A percentile compares a stretch with the other conserved stretches of the same genome.
Conservation (phyloP, 345 rosid species). For the Zanthoxylum bungeanum region DNA sequence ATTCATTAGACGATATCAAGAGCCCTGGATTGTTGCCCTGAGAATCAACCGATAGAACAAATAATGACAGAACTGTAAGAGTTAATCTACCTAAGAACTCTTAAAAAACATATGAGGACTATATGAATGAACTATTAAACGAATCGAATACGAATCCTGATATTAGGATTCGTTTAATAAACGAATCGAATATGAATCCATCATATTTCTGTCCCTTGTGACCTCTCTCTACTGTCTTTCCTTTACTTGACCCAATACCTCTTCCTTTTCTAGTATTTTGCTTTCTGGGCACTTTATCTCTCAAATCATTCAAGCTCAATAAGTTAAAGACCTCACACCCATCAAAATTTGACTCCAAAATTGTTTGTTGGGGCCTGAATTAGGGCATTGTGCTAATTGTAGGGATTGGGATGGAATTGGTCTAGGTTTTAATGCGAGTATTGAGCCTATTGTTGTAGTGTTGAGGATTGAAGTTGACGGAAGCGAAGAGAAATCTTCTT, state of each 20-base stretch:
- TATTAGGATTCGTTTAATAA: too few relatives aligned
- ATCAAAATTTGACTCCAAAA: constrained; percentile 16
- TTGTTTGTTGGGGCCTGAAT: background rate
- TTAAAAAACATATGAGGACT: background rate
- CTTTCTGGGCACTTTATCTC: constrained; percentile 85
- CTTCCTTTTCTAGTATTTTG: constrained; percentile 93
- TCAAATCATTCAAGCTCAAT: constrained; percentile 80
- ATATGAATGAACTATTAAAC: too few relatives aligned
- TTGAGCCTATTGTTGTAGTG: constrained; percentile 13
- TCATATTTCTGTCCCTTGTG: constrained; percentile 96
- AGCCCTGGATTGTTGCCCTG: background rate
- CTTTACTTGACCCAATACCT: constrained; percentile 97
- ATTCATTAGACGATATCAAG: background rate
- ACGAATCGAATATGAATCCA: too few relatives aligned
- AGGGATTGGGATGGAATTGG: constrained; percentile 17
- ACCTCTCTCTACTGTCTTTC: constrained; percentile 96
- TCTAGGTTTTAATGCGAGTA: constrained; percentile 12
- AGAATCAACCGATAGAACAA: background rate
- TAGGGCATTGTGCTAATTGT: constrained; percentile 15
- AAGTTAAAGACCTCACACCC: constrained; percentile 57
- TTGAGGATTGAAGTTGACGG: constrained; percentile 35
- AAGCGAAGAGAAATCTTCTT: constrained; percentile 48
- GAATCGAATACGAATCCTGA: too few relatives aligned
- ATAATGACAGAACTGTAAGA: background rate
- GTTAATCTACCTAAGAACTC: background rate